Evolutionary conservation across 2,329 filamentous ascomycete genomes (phyloP).

Genomic region (Cercospora zeina): DNA sequence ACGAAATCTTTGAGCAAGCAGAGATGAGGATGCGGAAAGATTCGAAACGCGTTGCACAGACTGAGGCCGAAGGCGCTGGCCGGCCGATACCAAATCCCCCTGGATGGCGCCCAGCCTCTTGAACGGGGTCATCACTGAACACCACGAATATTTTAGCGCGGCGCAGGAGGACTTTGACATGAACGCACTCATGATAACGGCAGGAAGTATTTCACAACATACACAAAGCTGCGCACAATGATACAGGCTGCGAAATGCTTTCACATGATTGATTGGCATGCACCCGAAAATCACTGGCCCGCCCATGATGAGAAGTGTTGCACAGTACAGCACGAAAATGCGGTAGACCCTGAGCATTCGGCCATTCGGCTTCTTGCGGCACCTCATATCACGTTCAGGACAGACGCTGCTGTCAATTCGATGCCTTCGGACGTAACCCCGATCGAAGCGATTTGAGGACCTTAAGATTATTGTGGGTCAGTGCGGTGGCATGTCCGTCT

Average conservation of each 20-base stretch:
- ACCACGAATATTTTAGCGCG: background rate
- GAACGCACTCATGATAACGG: background rate
- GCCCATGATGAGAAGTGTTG: background rate
- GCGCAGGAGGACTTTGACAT: background rate
- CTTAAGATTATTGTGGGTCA: background rate
- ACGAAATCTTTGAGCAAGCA: slow-evolving; percentile 38
- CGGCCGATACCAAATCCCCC: slow-evolving; percentile 34
- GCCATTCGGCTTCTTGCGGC: background rate
- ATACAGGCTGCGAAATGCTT: background rate
- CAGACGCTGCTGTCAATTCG: background rate
- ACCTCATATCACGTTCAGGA: too few relatives aligned
- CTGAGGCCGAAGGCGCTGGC: slow-evolving; percentile 33
- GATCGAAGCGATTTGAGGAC: background rate
- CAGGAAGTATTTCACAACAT: background rate
- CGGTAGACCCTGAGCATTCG: background rate
- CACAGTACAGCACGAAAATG: background rate
- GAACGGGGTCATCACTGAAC: background rate
- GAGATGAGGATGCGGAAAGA: slow-evolving; percentile 31
- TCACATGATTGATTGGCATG: background rate
- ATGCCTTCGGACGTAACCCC: background rate
- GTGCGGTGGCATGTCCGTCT: background rate
- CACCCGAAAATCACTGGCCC: background rate
- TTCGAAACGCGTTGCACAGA: slow-evolving; percentile 34
- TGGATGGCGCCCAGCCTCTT: slow-evolving; percentile 34
- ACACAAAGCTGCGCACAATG: background rate